phyloP scores from a whole-genome alignment of 352 stramenopile species.

The Phytophthora cajani region DNA sequence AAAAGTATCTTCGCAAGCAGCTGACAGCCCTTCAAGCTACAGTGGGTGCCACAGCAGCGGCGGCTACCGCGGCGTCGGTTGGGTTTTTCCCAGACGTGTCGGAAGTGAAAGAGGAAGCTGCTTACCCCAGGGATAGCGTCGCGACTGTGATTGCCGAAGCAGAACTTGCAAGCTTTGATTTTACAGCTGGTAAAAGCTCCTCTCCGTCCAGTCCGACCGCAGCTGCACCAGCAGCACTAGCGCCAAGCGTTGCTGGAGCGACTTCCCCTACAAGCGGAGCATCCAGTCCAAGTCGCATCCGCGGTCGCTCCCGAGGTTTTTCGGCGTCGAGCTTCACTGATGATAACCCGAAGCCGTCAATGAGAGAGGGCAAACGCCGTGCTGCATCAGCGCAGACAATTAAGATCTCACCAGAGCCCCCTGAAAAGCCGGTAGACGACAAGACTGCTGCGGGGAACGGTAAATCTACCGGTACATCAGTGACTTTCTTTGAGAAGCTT shows the following conservation, averaged over 20 bases:
- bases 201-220: slow-evolving; percentile 21
- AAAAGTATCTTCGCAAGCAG: slow-evolving; percentile 78
- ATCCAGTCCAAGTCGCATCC: slow-evolving; percentile 33
- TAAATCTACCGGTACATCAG: slow-evolving; percentile 49
- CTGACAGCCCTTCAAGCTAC: slow-evolving; percentile 47
- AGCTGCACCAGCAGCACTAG: slow-evolving; percentile 1
- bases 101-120: slow-evolving; percentile 16
- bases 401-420: slow-evolving; percentile 31
- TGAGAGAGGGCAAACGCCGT: slow-evolving; percentile 43
- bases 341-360: slow-evolving; percentile 25
- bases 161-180: slow-evolving; percentile 79
- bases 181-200: slow-evolving; percentile 34
- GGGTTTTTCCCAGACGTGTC: slow-evolving; percentile 35
- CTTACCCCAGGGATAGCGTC: slow-evolving; percentile 52
- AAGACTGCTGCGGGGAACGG: slow-evolving; percentile 28
- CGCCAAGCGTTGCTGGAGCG: not conserved
- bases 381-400: slow-evolving; percentile 43
- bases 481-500: slow-evolving; percentile 88
- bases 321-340: slow-evolving; percentile 44
- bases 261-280: slow-evolving; percentile 20
- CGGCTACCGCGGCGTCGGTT: slow-evolving; percentile 32
- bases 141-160: slow-evolving; percentile 39
- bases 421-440: slow-evolving; percentile 43
- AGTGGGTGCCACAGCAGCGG: slow-evolving; percentile 29
- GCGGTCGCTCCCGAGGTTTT: slow-evolving; percentile 36